Base-by-base conservation (phyloP, 768 basidiomycete genomes). In the Pleurotus djamor region DNA sequence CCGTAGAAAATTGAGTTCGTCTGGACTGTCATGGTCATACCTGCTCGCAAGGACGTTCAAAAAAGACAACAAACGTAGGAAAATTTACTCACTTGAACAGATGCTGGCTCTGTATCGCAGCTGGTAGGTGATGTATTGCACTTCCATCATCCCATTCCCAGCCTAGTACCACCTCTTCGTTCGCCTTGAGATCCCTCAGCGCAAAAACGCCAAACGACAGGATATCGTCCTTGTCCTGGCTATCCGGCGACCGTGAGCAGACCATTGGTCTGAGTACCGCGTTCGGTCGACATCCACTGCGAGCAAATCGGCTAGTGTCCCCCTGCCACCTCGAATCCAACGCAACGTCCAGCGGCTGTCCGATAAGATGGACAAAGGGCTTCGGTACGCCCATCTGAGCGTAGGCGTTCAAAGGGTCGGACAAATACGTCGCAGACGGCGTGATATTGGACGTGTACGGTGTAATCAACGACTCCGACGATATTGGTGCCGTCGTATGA, bases 101-200 rank as follows among this genome's bases (percentile, higher is more conserved):
- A 60, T 78, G 72, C 4, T 86, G 84, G 4, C 80, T 71, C 64
- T 85, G 74, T 59, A 92, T 76, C 52, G 91, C 71, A 6, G 85
- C 85, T n/a, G 85, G 90, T 0, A 94, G 75, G 61, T 79, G 75
- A 71, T 96, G 95, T 0, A 96, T 83, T 0, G 88, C 86, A 67
- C 93, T 91, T 2, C 86, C 86, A 66, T 98, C 96, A 65, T 98
- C 95, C 96, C 96, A 98, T 69, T 97, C 94, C 94, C 96, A 98
- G 0, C 90, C 91, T 0, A 98, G 73, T 0, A 95, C 85, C 16
- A 98, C 83, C 73, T 98, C 96, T 63, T 95, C 94, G 50, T 89
- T 81, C 36, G 83, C 83, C 57, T 81, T 82, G 63, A 98, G 79
- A 61, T 92, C 89, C 9, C 85, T 73, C 14, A 87, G 72, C 1